These are phyloP conservation scores for Tetrastigma voinierianum DNA, from an alignment of 164 flowering plant species.

Conservation along the genomic window DNA sequence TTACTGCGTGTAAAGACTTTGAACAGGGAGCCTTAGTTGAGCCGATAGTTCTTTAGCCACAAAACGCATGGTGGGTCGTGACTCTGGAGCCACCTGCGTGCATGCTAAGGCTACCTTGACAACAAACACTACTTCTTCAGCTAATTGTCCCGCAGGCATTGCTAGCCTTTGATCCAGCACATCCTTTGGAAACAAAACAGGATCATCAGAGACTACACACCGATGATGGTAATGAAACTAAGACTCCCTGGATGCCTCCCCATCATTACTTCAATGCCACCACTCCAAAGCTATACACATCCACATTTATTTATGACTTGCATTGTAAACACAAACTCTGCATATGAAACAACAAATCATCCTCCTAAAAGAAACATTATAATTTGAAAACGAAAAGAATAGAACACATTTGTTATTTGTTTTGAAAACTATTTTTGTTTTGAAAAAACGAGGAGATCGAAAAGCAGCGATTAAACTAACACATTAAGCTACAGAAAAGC, in stretches of 20 bases:
- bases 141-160: conserved; percentile 43
- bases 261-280: conserved; percentile 58
- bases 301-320: conserved; percentile 55
- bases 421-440: too few species aligned
- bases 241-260: conserved; percentile 71
- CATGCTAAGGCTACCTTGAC: conserved; percentile 53
- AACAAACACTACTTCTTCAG: conserved; percentile 43
- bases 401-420: too few species aligned
- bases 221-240: conserved; percentile 22
- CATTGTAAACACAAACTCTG: conserved; percentile 65
- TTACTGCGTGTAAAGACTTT: too few species aligned
- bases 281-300: conserved; percentile 76
- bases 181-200: conserved; percentile 36
- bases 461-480: too few species aligned
- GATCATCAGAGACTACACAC: background rate
- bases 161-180: conserved; percentile 55
- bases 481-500: too few species aligned
- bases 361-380: background rate
- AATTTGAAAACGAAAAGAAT: too few species aligned
- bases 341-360: background rate
- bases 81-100: conserved; percentile 36
- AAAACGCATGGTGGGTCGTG: conserved; percentile 65
- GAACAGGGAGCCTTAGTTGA: conserved; percentile 20
- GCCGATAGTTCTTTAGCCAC: conserved; percentile 34
- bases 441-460: too few species aligned